Evolutionary conservation across 179 eudicot species (phyloP).

Genomic region (Pouteria campechiana): DNA sequence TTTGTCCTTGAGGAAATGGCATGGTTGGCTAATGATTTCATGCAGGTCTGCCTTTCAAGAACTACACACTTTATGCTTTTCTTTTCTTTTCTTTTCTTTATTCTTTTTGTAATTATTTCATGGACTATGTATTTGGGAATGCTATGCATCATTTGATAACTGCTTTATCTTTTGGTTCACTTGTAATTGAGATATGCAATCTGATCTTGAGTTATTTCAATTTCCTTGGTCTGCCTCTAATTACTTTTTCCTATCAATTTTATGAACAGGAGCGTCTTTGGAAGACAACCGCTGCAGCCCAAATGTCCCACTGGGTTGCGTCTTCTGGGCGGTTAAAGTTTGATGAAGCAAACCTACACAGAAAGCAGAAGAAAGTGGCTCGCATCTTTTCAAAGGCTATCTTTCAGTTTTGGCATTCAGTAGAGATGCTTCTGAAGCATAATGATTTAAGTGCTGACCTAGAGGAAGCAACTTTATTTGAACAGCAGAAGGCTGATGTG

Average conservation of each 20-base stretch:
- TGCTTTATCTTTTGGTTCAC: neutral
- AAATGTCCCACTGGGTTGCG: conserved; percentile 50
- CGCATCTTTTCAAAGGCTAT: conserved; percentile 61
- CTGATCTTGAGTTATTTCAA: neutral
- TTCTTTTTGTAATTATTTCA: neutral
- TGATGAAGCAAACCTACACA: conserved; percentile 28
- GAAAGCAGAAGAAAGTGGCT: conserved; percentile 51
- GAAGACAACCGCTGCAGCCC: conserved; percentile 84
- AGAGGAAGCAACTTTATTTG: conserved; percentile 8
- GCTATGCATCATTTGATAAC: too few species aligned
- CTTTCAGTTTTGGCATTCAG: conserved; percentile 78
- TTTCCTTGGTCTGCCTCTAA: neutral
- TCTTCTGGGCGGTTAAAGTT: conserved; percentile 41
- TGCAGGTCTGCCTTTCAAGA: conserved; percentile 62
- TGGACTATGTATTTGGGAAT: too few species aligned
- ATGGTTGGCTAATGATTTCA: conserved; percentile 96
- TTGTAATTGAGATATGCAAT: too few species aligned
- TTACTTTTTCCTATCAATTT: conserved; percentile 1
- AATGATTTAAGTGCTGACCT: conserved; percentile 8
- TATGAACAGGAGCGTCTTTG: conserved; percentile 82
- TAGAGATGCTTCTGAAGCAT: conserved; percentile 22
- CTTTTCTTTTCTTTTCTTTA: neutral
- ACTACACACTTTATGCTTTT: neutral
- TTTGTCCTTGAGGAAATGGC: conserved; percentile 91
- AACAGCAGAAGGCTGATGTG: conserved; percentile 9